Evolutionary conservation across 495 filamentous ascomycete genomes (phyloP), one percentile per base, ranked within the genome.

Genomic region (Xylaria longipes): DNA sequence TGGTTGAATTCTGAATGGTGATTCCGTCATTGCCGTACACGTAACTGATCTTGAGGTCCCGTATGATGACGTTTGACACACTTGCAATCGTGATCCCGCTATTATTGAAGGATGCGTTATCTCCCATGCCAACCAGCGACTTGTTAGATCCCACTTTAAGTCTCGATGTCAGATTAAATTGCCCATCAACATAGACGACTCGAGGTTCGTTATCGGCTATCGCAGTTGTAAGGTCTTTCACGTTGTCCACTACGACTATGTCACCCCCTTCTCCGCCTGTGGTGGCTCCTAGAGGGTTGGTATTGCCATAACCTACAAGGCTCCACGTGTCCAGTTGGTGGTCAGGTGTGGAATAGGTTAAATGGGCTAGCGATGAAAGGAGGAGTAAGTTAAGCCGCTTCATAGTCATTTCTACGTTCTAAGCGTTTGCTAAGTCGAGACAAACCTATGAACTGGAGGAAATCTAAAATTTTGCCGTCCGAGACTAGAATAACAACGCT

Each of bases 221-320:
- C 25, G 78, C 81, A 11, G 77, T 68, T 8, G 71, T 65, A 7
- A 83, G 69, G 9, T 60, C 76, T 17, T 70, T 66, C 4, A 72
- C 54, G 52, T 56, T 76, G 7, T 73, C 68, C 8, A 82, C 81
- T 3, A 73, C 75, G 29, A 72, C 73, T 11, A 65, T 73, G 1
- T 48, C 11, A 72, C 81, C 81, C 7, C 75, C 81, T 29, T 68
- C 56, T 29, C 81, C 81, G 12, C 81, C 77, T n/a, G 79, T 83
- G 0, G 81, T 83, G 0, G 78, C 57, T 9, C 84, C 84, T 27
- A 82, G 74, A 6, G 80, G 80, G 71, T 79, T 81, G 25, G 71
- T 79, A n/a, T 31, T 56, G 2, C 52, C 52, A 60, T 75, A 83
- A 41, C 82, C 81, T n/a, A 66, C 45, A 3, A 52, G 63, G 27